Conservation (phyloP, 2,329 filamentous ascomycete species). For the Talaromyces amestolkiae region DNA sequence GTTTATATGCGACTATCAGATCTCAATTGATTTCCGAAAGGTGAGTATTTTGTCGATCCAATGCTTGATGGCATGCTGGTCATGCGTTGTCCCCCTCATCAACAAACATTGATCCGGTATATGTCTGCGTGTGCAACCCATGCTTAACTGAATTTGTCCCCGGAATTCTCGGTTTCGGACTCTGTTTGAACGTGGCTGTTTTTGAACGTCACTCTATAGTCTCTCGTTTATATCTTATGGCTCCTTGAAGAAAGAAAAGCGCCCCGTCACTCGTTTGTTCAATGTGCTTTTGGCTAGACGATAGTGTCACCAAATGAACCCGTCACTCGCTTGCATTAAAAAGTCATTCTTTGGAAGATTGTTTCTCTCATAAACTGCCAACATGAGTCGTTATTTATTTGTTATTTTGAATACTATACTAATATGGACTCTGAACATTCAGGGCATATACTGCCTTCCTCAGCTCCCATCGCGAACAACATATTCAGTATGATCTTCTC, state of each 20-base stretch:
- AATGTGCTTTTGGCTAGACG: neutral
- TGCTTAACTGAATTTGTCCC: neutral
- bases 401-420: slow-evolving; percentile 33
- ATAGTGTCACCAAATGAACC: neutral
- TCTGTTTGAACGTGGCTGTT: slow-evolving; percentile 1
- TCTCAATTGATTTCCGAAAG: neutral
- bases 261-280: neutral
- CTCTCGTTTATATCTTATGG: neutral
- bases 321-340: slow-evolving; percentile 1
- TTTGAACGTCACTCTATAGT: neutral
- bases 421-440: slow-evolving; percentile 35
- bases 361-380: neutral
- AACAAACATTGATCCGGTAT: neutral
- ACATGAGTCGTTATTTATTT: slow-evolving; percentile 25
- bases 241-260: neutral
- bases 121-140: neutral
- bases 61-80: neutral
- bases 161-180: neutral
- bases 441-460: slow-evolving; percentile 29
- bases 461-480: slow-evolving; percentile 12
- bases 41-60: neutral
- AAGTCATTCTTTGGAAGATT: neutral
- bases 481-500: neutral
- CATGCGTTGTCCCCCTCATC: neutral
- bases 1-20: neutral